These are phyloP conservation scores for Yarrowia bubula DNA, from an alignment of 805 yeast species.

Conservation along the genomic window DNA sequence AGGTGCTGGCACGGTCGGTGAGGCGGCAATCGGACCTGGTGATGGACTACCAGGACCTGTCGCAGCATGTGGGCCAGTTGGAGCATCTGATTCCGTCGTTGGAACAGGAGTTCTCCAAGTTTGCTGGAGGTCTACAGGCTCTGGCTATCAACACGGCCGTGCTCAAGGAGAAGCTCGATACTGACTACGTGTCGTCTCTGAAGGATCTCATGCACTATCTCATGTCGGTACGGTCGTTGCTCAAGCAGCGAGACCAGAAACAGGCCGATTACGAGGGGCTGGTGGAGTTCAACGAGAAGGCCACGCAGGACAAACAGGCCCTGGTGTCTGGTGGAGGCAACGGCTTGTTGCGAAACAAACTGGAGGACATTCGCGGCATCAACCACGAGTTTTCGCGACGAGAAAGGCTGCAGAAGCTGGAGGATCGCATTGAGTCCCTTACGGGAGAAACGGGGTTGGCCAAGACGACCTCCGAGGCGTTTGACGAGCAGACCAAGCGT, in stretches of 20 bases:
- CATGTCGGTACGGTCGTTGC: slow-evolving; percentile 58
- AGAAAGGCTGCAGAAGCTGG: slow-evolving; percentile 52
- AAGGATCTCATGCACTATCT: slow-evolving; percentile 86
- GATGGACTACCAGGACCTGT: slow-evolving; percentile 68
- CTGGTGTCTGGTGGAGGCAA: slow-evolving; percentile 52
- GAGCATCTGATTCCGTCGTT: slow-evolving; percentile 53
- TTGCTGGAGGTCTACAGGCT: slow-evolving; percentile 49
- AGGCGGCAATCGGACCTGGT: slow-evolving; percentile 71
- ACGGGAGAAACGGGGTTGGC: slow-evolving; percentile 53
- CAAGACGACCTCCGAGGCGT: slow-evolving; percentile 50
- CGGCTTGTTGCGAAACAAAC: slow-evolving; percentile 53
- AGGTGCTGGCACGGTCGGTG: slow-evolving; percentile 68
- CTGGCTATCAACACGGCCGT: slow-evolving; percentile 46
- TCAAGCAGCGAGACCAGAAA: slow-evolving; percentile 85
- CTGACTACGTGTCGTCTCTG: slow-evolving; percentile 74
- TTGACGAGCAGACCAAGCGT: slow-evolving; percentile 55
- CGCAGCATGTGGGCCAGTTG: slow-evolving; percentile 65
- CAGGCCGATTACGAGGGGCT: slow-evolving; percentile 87
- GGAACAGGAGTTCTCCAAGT: slow-evolving; percentile 43
- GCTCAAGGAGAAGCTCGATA: slow-evolving; percentile 59
- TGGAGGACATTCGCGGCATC: slow-evolving; percentile 62
- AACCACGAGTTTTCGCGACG: slow-evolving; percentile 56
- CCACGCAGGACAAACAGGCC: slow-evolving; percentile 61
- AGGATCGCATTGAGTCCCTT: slow-evolving; percentile 49
- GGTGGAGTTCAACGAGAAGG: slow-evolving; percentile 70